A percentile compares a stretch with the other conserved stretches of the same genome.
Conservation (phyloP, 805 yeast genomes). For the Millerozyma miso region DNA sequence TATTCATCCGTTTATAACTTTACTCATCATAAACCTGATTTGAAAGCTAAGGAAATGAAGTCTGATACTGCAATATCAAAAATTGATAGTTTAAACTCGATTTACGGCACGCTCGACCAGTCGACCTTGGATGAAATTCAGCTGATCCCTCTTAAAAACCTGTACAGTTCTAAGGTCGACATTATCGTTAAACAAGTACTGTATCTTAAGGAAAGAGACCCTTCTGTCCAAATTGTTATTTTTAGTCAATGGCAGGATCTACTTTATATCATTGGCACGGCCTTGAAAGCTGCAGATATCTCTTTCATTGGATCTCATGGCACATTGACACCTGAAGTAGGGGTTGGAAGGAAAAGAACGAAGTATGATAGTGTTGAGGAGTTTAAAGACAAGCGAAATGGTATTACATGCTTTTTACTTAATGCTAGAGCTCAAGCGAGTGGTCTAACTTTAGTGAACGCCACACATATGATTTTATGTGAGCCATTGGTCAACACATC, state of each 20-base stretch:
- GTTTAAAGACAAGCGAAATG: constrained; percentile 54
- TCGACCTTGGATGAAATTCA: constrained; percentile 42
- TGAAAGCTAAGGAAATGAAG: constrained; percentile 45
- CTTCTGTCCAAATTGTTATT: constrained; percentile 71
- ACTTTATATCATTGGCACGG: constrained; percentile 59
- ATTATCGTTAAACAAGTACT: constrained; percentile 69
- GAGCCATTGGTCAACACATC: constrained; percentile 90
- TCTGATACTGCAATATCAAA: background rate
- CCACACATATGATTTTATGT: constrained; percentile 85
- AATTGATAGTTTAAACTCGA: constrained; percentile 23
- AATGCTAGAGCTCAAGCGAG: constrained; percentile 87
- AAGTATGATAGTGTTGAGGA: constrained; percentile 44
- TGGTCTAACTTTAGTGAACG: constrained; percentile 87
- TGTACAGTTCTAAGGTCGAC: constrained; percentile 85
- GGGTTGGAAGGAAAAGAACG: constrained; percentile 23
- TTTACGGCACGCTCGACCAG: constrained; percentile 44
- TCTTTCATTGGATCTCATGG: constrained; percentile 53
- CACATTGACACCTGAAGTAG: constrained; percentile 26
- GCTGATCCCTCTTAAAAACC: constrained; percentile 23
- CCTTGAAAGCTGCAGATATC: constrained; percentile 58
- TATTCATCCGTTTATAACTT: constrained; percentile 61
- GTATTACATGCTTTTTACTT: constrained; percentile 77
- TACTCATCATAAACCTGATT: constrained; percentile 51
- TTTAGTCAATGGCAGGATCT: constrained; percentile 89
- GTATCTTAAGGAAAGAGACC: constrained; percentile 55